Evolutionary conservation across 176 grass and related monocot genomes (phyloP), one percentile per base, ranked within the genome.

Genomic region (Secale cereale): DNA sequence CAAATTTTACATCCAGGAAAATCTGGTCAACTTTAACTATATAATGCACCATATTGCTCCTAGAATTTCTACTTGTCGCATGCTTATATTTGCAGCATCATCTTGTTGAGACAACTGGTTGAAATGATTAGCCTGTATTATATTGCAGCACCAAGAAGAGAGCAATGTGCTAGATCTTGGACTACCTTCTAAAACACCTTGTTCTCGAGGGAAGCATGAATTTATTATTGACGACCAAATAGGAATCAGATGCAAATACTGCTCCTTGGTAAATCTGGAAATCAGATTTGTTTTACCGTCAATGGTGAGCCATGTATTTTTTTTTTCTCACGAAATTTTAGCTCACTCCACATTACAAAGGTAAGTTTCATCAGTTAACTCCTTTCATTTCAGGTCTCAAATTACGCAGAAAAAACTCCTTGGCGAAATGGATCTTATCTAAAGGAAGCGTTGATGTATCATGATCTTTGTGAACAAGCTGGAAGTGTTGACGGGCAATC

Each of bases 171-270:
- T 68, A 87, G 59, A 76, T 87, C 41, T 84, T 67, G 63, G 74
- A 64, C 30, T 77, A 32, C 48, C 60, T 79, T 31, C 73, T 80
- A 7, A 26, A 37, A 65, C 80, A 89, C 86, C 79, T 74, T 94
- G 86, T 88, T 86, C 75, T 62, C 29, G 84, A 57, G 86, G 92
- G 86, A 89, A 91, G 56, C 92, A 94, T 82, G 81, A 89, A 29
- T 91, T 94, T 79, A 87, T 89, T 40, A 86, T 91, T 64, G 87
- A 94, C 17, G 92, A 94, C 20, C 84, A 70, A 81, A 91, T 85
- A 74, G 92, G 92, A 84, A 82, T 89, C 62, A 94, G 70, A 89
- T 94, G 92, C 72, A 89, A 87, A 84, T 91, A 85, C 31, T 94
- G 92, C 62, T 82, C 77, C 66, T 87, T 91, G 76, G 89, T 94